Evolutionary conservation across 306 rosid species (phyloP).

Genomic region (Comarum palustre): DNA sequence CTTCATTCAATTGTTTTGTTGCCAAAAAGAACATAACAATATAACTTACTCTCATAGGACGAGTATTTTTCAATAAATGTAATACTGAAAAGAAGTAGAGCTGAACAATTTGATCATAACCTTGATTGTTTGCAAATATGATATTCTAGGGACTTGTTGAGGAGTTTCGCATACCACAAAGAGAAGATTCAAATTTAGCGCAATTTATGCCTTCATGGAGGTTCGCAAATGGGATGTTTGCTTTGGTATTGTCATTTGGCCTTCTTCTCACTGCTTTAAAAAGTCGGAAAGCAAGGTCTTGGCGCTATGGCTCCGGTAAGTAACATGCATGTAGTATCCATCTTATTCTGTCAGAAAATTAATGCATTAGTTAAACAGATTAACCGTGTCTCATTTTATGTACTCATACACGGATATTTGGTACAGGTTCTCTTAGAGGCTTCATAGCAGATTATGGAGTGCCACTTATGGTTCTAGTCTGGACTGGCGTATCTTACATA

Average conservation of each 20-base stretch:
- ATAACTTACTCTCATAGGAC: neutral
- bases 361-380: neutral
- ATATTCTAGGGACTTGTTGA: conserved; percentile 73
- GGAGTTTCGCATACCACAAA: conserved; percentile 68
- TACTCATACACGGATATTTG: neutral
- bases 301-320: conserved; percentile 96
- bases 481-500: conserved; percentile 88
- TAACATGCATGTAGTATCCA: conserved; percentile 24
- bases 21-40: neutral
- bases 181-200: conserved; percentile 60
- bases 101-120: neutral
- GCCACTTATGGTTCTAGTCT: conserved; percentile 87
- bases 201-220: conserved; percentile 76
- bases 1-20: neutral
- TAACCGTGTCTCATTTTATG: neutral
- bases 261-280: conserved; percentile 81
- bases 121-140: neutral
- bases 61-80: neutral
- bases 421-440: conserved; percentile 85
- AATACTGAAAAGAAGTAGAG: neutral
- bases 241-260: conserved; percentile 93
- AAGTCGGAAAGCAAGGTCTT: conserved; percentile 92
- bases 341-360: neutral
- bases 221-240: conserved; percentile 96
- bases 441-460: conserved; percentile 95